Evolutionary conservation across 2,329 filamentous ascomycete species (phyloP).

Genomic region (Trichoderma sp.): DNA sequence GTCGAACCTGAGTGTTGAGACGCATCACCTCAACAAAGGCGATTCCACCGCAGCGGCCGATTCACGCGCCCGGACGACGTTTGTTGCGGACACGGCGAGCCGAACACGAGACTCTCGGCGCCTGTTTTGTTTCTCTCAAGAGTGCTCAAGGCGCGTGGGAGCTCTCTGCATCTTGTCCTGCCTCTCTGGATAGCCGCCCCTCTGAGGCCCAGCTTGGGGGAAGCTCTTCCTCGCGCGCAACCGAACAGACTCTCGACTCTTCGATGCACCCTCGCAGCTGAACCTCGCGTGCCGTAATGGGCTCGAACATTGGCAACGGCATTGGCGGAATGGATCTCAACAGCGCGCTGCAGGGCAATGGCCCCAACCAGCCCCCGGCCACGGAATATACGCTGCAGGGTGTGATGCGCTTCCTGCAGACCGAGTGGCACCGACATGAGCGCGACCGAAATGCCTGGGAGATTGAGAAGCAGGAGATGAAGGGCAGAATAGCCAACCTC

Average conservation of each 20-base stretch:
- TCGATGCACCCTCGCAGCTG: conserved; percentile 45
- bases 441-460: conserved; percentile 98
- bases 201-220: conserved; percentile 32
- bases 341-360: conserved; percentile 50
- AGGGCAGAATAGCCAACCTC: conserved; percentile 89
- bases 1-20: neutral
- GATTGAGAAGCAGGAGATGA: conserved; percentile 99
- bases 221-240: conserved; percentile 32
- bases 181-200: conserved; percentile 13
- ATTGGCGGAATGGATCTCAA: conserved; percentile 51
- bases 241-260: conserved; percentile 33
- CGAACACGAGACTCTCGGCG: neutral
- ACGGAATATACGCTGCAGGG: conserved; percentile 68
- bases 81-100: neutral
- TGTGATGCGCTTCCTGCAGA: conserved; percentile 98
- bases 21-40: conserved; percentile 14
- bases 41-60: neutral
- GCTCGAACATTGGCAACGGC: conserved; percentile 50
- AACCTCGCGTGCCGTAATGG: conserved; percentile 45
- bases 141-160: conserved; percentile 28
- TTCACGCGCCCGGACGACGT: conserved; percentile 6
- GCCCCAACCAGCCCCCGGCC: conserved; percentile 56
- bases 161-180: conserved; percentile 4
- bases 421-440: conserved; percentile 98
- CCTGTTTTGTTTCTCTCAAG: neutral